Percentiles rank a stretch among this genome's conserved stretches.
phyloP scores from a whole-genome alignment of 768 basidiomycete genomes.

The Russula sp. region DNA sequence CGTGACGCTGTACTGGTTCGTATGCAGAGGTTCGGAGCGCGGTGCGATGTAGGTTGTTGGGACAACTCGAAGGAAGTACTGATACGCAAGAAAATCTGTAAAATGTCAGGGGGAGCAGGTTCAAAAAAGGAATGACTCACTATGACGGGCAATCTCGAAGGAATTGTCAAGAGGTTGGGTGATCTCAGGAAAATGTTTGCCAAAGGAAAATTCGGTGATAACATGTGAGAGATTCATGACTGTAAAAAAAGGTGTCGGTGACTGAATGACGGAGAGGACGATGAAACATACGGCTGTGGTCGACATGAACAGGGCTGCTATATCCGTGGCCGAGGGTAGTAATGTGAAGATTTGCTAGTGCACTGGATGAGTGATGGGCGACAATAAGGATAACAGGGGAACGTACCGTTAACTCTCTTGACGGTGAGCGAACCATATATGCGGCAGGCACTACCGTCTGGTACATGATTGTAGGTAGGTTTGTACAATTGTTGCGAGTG shows the following conservation, averaged over 20 bases:
- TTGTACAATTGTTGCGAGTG: constrained; percentile 44
- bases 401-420: constrained; percentile 82
- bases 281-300: constrained; percentile 63
- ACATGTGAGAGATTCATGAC: constrained; percentile 97
- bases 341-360: constrained; percentile 80
- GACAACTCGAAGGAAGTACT: constrained; percentile 93
- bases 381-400: neutral
- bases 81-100: constrained; percentile 82
- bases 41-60: constrained; percentile 89
- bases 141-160: constrained; percentile 63
- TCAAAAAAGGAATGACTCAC: constrained; percentile 39
- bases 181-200: constrained; percentile 93
- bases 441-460: constrained; percentile 74
- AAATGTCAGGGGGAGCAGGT: constrained; percentile 8
- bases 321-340: constrained; percentile 97
- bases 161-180: constrained; percentile 91
- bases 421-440: constrained; percentile 77
- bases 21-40: constrained; percentile 54
- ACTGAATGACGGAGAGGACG: neutral
- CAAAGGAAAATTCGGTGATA: constrained; percentile 95
- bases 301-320: constrained; percentile 77
- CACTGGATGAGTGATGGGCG: neutral
- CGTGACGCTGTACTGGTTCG: constrained; percentile 91
- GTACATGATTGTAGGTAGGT: constrained; percentile 66
- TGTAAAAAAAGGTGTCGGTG: constrained; percentile 29